A percentile compares a stretch with the other conserved stretches of the same genome.
phyloP scores from a whole-genome alignment of 257 asterid genomes.

The Rubia yunnanensis region DNA sequence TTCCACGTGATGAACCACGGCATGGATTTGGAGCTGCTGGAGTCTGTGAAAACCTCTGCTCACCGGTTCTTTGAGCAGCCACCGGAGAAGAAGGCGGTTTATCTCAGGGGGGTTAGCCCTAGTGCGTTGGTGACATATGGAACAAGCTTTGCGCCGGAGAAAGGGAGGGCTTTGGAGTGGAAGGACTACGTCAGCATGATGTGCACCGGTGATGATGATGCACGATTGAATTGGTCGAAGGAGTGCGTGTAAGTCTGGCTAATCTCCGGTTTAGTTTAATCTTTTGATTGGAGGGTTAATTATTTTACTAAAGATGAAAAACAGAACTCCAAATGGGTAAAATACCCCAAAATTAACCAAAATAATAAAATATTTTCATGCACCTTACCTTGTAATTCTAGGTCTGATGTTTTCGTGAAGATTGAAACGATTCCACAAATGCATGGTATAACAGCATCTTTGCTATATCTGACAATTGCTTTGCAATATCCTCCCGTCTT shows the following conservation, averaged over 20 bases:
- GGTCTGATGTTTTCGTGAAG: no score
- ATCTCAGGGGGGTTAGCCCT: conserved; percentile 20
- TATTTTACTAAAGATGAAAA: no score
- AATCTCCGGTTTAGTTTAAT: neutral
- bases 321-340: no score
- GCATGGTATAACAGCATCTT: no score
- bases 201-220: conserved; percentile 14
- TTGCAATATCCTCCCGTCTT: no score
- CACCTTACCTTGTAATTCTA: no score
- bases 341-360: no score
- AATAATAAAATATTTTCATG: no score
- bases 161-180: conserved; percentile 30
- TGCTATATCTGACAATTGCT: no score
- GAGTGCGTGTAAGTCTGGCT: conserved; percentile 19
- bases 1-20: conserved; percentile 15
- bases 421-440: no score
- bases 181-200: conserved; percentile 25
- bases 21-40: conserved; percentile 17
- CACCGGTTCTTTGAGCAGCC: conserved; percentile 20
- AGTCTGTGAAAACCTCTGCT: conserved; percentile 14
- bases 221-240: neutral
- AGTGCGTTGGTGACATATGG: conserved; percentile 24
- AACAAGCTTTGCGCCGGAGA: conserved; percentile 27
- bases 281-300: no score
- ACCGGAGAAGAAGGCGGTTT: conserved; percentile 20